A percentile compares a stretch with the other conserved stretches of the same genome.
Evolutionary conservation across 805 yeast species (phyloP).

Genomic region (Myxozyma monticola): DNA sequence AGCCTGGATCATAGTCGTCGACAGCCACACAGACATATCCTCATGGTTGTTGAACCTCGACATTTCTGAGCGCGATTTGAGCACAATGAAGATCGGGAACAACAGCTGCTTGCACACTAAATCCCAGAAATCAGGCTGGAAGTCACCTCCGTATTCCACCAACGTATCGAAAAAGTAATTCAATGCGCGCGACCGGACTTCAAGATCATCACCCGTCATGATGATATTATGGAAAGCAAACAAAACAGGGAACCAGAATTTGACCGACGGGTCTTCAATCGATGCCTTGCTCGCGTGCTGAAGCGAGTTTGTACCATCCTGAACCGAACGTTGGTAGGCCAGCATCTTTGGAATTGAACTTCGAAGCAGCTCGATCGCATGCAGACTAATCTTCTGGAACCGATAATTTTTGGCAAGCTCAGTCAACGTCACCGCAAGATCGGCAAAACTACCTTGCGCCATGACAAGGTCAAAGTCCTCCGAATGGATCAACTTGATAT

Average conservation of each 20-base stretch:
- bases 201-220: slow-evolving; percentile 91
- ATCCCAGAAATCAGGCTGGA: slow-evolving; percentile 79
- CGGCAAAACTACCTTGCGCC: slow-evolving; percentile 65
- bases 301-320: slow-evolving; percentile 17
- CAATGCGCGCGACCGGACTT: slow-evolving; percentile 86
- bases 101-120: slow-evolving; percentile 70
- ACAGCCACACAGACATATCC: slow-evolving; percentile 90
- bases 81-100: slow-evolving; percentile 85
- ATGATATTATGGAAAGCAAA: slow-evolving; percentile 83
- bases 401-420: slow-evolving; percentile 80
- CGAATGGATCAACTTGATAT: slow-evolving; percentile 61
- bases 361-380: slow-evolving; percentile 73
- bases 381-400: slow-evolving; percentile 78
- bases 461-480: slow-evolving; percentile 64
- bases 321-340: slow-evolving; percentile 31
- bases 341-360: slow-evolving; percentile 62
- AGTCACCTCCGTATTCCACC: slow-evolving; percentile 74
- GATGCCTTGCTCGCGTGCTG: slow-evolving; percentile 20
- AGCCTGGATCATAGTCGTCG: slow-evolving; percentile 95
- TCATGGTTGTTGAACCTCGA: slow-evolving; percentile 70
- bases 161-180: slow-evolving; percentile 78
- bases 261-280: slow-evolving; percentile 36
- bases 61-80: slow-evolving; percentile 73
- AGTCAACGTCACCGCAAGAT: slow-evolving; percentile 72
- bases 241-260: slow-evolving; percentile 84